These are phyloP conservation scores for Dentipellis sp. DNA, from an alignment of 768 basidiomycete genomes.

Conservation along the genomic window DNA sequence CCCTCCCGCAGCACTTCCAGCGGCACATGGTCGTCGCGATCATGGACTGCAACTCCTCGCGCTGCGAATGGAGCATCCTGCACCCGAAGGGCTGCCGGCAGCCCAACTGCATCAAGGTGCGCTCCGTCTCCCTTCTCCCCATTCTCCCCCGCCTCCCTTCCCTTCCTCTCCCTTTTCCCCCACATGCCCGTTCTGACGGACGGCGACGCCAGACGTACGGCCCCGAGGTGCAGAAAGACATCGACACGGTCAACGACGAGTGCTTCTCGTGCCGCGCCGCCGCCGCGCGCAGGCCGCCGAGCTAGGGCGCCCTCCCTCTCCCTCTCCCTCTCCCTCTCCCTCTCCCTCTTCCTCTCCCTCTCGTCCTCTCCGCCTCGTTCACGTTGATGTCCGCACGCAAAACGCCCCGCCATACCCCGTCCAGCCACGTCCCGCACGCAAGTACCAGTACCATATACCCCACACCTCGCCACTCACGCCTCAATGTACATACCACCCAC, in stretches of 20 bases:
- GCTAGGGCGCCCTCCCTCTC: not conserved
- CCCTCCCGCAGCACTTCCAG: constrained; percentile 57
- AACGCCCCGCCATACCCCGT: not conserved
- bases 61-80: constrained; percentile 54
- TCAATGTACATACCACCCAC: no score
- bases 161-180: not conserved
- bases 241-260: constrained; percentile 63
- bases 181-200: no score
- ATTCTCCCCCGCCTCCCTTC: not conserved
- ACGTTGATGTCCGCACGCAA: not conserved
- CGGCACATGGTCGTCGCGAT: constrained; percentile 66
- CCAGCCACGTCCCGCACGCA: not conserved
- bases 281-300: constrained; percentile 7
- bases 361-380: no score
- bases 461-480: no score
- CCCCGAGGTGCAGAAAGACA: constrained; percentile 54
- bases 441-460: not conserved
- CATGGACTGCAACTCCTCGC: constrained; percentile 58
- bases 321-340: not conserved
- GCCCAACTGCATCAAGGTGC: constrained; percentile 47
- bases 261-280: constrained; percentile 66
- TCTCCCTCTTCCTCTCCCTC: not conserved
- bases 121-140: constrained; percentile 14
- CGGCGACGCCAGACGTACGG: constrained; percentile 54
- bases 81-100: constrained; percentile 51